Conservation (phyloP, 2,329 filamentous ascomycete genomes). For the Penicillium sp. region DNA sequence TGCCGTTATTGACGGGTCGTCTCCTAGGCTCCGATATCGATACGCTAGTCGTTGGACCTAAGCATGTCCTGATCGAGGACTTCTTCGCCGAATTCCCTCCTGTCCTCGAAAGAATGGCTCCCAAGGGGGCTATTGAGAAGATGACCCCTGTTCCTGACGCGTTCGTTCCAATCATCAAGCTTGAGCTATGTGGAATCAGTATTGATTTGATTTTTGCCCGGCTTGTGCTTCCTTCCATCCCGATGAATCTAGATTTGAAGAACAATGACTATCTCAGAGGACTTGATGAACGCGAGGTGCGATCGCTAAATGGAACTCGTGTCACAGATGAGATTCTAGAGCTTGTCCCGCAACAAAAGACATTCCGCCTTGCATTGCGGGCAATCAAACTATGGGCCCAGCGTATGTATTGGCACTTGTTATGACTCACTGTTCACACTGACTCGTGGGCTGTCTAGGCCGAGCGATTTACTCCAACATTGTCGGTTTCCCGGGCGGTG, state of each 20-base stretch:
- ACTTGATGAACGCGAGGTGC: constrained; percentile 78
- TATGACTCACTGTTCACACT: not conserved
- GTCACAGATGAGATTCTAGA: constrained; percentile 90
- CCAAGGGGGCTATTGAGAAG: constrained; percentile 75
- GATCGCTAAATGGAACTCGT: constrained; percentile 88
- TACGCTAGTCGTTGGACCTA: constrained; percentile 86
- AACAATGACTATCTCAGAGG: constrained; percentile 83
- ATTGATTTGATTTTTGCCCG: constrained; percentile 91
- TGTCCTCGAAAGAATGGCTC: constrained; percentile 70
- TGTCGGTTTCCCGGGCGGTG: constrained; percentile 92
- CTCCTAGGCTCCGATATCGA: constrained; percentile 91
- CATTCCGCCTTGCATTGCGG: constrained; percentile 82
- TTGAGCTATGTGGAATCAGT: constrained; percentile 84
- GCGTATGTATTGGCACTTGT: constrained; percentile 40
- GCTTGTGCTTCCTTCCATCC: constrained; percentile 67
- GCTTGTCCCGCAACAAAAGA: constrained; percentile 81
- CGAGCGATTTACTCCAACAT: constrained; percentile 94
- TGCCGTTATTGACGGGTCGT: not conserved
- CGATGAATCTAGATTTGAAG: constrained; percentile 68
- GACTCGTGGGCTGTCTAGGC: constrained; percentile 36
- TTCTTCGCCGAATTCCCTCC: constrained; percentile 89
- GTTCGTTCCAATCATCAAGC: constrained; percentile 95
- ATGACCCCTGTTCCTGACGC: constrained; percentile 82
- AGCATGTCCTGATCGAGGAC: constrained; percentile 81
- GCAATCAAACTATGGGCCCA: constrained; percentile 97